Base-by-base conservation (phyloP, 2,329 filamentous ascomycete species). In the Periconia digitata region DNA sequence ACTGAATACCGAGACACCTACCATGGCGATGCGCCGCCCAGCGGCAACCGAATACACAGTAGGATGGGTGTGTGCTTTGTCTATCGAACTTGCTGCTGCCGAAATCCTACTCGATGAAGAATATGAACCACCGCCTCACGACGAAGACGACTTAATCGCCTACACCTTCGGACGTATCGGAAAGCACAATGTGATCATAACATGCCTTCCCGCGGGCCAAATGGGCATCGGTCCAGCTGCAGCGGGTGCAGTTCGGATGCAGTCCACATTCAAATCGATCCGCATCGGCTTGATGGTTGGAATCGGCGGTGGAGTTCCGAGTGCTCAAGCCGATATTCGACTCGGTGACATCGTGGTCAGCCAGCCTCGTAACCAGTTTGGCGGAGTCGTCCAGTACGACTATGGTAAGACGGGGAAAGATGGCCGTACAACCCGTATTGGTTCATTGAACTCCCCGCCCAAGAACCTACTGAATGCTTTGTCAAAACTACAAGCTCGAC, bases 11-110 rank as follows among this genome's bases (percentile, higher is more conserved):
- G 8, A 32, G 10, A 10, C 27, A 32, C 18, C 35, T 10, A 16
- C 35, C 10, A 37, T 37, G 35, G 12, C 4, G 13, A 12, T 12
- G 10, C 35, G 35, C 38, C 40, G 40, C 40, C 27, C 37, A n/a
- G 6, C 16, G 21, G 16, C 15, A 48, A 42, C 44, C 16, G 51
- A 49, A 23, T 71, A 68, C 41, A 62, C 56, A 3, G 52, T 70
- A 6, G 64, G 58, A 20, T 71, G 66, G 67, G 50, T 71, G 6
- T 64, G 64, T 44, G 65, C 64, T 2, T 51, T 72, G 12, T 56
- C 55, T 2, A 41, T 58, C 23, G 67, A 72, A 47, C 59, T 63
- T 32, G 55, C 64, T 6, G 68, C 63, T 0, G 56, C 61, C 2
- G 47, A 52, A 34, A 55, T 53, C 6, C 56, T 68, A 54, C 55